Evolutionary conservation across 1,139 yeast genomes (phyloP).

Genomic region (Candida buenavistaensis): DNA sequence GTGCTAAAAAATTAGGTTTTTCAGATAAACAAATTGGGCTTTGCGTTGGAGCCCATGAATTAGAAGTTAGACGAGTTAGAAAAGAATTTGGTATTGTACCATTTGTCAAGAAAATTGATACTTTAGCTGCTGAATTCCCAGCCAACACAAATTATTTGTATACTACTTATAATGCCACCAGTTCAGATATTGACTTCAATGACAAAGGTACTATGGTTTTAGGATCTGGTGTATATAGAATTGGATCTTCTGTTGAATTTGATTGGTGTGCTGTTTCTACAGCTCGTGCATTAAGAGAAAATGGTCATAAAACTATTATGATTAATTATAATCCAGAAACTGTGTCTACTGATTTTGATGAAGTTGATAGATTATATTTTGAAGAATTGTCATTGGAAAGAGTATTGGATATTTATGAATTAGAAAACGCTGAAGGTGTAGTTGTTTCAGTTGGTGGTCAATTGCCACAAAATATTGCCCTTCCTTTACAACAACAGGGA

Average conservation of each 20-base stretch:
- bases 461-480: slow-evolving; percentile 94
- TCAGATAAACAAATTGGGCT: slow-evolving; percentile 94
- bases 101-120: slow-evolving; percentile 94
- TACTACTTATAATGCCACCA: slow-evolving; percentile 92
- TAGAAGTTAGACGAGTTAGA: slow-evolving; percentile 82
- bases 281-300: slow-evolving; percentile 87
- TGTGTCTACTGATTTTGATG: slow-evolving; percentile 97
- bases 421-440: slow-evolving; percentile 86
- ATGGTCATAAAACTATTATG: slow-evolving; percentile 92
- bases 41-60: slow-evolving; percentile 87
- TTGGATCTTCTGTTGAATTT: slow-evolving; percentile 97
- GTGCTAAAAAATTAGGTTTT: slow-evolving; percentile 93
- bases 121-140: slow-evolving; percentile 98
- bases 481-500: slow-evolving; percentile 75
- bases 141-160: slow-evolving; percentile 94
- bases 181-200: slow-evolving; percentile 79
- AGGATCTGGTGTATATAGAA: slow-evolving; percentile 98
- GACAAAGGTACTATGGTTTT: slow-evolving; percentile 93
- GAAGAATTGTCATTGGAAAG: slow-evolving; percentile 95
- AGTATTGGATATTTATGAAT: slow-evolving; percentile 94
- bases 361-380: slow-evolving; percentile 94
- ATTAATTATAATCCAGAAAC: slow-evolving; percentile 98
- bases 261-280: slow-evolving; percentile 99
- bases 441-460: slow-evolving; percentile 98
- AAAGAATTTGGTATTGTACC: slow-evolving; percentile 80